Percentiles rank a stretch among this genome's conserved stretches.
Evolutionary conservation across 805 yeast genomes (phyloP).

Genomic region (Kodamaea kakaduensis): DNA sequence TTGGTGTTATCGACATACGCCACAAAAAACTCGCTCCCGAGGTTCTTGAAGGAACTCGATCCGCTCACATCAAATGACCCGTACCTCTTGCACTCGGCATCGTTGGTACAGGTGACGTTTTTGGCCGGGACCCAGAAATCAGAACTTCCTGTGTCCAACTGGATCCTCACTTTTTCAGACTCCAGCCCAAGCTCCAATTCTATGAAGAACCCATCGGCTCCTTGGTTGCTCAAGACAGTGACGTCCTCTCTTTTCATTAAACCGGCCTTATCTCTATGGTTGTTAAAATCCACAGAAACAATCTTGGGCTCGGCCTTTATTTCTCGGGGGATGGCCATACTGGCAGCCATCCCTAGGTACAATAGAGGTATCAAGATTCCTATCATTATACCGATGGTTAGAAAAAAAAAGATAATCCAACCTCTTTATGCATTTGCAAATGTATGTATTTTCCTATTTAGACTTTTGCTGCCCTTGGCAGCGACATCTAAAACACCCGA

Average conservation of each 20-base stretch:
- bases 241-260: conserved; percentile 3
- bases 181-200: conserved; percentile 7
- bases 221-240: conserved; percentile 5
- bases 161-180: conserved; percentile 2
- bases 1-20: conserved; percentile 3
- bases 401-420: too few species aligned
- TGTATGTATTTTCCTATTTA: too few species aligned
- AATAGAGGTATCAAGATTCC: too few species aligned
- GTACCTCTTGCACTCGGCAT: conserved; percentile 2
- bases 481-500: too few species aligned
- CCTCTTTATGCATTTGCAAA: too few species aligned
- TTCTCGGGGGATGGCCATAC: not conserved
- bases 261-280: conserved; percentile 5
- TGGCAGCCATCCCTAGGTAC: not conserved
- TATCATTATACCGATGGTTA: too few species aligned
- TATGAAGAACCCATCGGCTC: conserved; percentile 7
- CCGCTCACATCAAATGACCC: conserved; percentile 5
- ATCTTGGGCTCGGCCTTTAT: conserved; percentile 1
- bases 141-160: conserved; percentile 10
- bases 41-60: conserved; percentile 2
- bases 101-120: not conserved
- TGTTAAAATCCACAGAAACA: conserved; percentile 6
- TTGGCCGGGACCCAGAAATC: conserved; percentile 10
- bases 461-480: too few species aligned
- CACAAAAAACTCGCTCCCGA: conserved; percentile 1